Evolutionary conservation across 2,329 filamentous ascomycete genomes (phyloP), one percentile per base, ranked within the genome.

Genomic region (Alternaria atra): DNA sequence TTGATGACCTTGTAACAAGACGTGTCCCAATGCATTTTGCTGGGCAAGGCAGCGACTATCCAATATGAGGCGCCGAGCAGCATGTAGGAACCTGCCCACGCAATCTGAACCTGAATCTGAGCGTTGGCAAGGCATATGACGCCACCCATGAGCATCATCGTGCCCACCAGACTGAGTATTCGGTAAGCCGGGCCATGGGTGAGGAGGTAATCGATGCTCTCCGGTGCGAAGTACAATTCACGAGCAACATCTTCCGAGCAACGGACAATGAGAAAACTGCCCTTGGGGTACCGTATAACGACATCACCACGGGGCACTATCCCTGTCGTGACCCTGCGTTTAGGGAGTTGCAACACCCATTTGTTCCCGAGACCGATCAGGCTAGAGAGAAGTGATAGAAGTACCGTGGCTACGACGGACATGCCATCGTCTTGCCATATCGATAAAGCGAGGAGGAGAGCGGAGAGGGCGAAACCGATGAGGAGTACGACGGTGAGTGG

Each of bases 91-190:
- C 74, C 82, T 0, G 82, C 83, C 80, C 83, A 85, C 2, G 79
- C 81, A 34, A 84, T 79, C 62, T 85, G 84, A 0, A 81, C 73
- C 42, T 81, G 74, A 10, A 83, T 80, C 25, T 78, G 79, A 3
- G 83, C 80, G 56, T 85, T 85, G 62, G 82, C 83, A 3, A 85
- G 79, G 42, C 78, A 80, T 42, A 85, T 83, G 64, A 85, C 82
- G 12, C 84, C 83, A 37, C 82, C 77, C 83, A 85, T 85, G 50
- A 85, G 79, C 73, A 85, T 77, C 46, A 84, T 72, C 6, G 83
- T 85, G 61, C 82, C 83, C 3, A 84, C 65, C 23, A 85, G 71
- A n/a, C 82, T 83, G 12, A 85, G 74, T 8, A 83, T 69, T 25
- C 83, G 76, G 63, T 84, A 84, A 5, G 76, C 70, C 3, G 77